Percentiles rank a stretch among this genome's conserved stretches.
Evolutionary conservation across 2,329 filamentous ascomycete species (phyloP).

Genomic region (Myriosclerotinia scirpicola): DNA sequence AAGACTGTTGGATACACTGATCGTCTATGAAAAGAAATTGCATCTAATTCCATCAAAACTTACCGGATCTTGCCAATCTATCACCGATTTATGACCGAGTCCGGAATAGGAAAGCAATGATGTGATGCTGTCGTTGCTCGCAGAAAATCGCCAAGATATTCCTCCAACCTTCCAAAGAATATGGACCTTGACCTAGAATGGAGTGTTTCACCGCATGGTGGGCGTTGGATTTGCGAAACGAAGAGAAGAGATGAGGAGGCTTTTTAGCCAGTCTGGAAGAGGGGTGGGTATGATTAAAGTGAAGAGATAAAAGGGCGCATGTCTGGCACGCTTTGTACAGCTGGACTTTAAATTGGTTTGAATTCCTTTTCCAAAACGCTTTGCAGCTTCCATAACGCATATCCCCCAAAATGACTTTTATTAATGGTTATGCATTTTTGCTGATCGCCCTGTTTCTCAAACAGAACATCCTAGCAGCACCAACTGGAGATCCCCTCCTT

Average conservation of each 20-base stretch:
- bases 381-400: background rate
- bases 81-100: constrained; percentile 18
- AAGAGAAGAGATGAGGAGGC: background rate
- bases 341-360: background rate
- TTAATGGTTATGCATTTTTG: constrained; percentile 11
- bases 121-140: background rate
- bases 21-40: background rate
- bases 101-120: background rate
- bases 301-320: background rate
- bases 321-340: background rate
- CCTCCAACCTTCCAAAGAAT: background rate
- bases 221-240: background rate
- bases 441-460: constrained; percentile 21
- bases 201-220: background rate
- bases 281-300: background rate
- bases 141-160: constrained; percentile 4
- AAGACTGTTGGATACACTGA: too few relatives aligned
- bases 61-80: constrained; percentile 7
- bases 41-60: background rate
- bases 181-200: background rate
- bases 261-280: background rate
- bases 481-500: constrained; percentile 40
- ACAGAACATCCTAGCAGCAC: constrained; percentile 27
- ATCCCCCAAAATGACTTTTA: background rate
- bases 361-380: background rate